phyloP scores from a whole-genome alignment of 139 green algal genomes.

The Coelastrella sp. region DNA sequence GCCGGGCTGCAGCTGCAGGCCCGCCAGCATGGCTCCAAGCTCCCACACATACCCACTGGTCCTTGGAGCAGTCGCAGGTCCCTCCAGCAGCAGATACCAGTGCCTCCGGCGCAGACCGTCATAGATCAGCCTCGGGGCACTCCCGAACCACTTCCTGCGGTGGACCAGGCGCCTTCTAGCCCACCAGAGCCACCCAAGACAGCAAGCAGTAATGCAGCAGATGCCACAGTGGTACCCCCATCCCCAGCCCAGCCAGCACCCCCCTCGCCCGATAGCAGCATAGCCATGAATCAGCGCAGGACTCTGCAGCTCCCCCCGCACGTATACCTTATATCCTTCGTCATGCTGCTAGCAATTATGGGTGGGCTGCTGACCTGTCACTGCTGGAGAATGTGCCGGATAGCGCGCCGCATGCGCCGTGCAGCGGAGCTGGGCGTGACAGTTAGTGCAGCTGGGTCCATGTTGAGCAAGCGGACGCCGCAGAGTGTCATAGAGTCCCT shows the following conservation, averaged over 20 bases:
- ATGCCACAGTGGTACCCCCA: neutral
- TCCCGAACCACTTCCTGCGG: neutral
- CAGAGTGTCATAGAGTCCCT: constrained; percentile 37
- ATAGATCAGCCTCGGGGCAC: neutral
- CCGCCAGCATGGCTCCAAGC: neutral
- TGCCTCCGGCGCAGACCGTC: neutral
- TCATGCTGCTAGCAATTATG: constrained; percentile 41
- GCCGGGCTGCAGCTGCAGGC: neutral
- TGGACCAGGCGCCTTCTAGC: neutral
- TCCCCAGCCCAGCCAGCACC: neutral
- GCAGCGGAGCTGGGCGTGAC: constrained; percentile 27
- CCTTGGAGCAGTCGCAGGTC: neutral
- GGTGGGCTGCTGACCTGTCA: constrained; percentile 30
- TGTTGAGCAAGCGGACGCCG: constrained; percentile 6
- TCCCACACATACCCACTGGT: neutral
- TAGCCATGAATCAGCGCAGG: neutral
- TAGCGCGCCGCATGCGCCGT: constrained; percentile 28
- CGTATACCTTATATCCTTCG: constrained; percentile 43
- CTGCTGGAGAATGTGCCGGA: constrained; percentile 40
- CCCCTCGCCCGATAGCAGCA: neutral
- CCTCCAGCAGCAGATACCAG: neutral
- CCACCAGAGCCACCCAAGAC: neutral
- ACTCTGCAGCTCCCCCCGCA: constrained; percentile 30
- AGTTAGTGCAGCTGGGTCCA: neutral
- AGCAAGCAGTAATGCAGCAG: neutral